Evolutionary conservation across 1,284 basidiomycete genomes (phyloP), one percentile per base, ranked within the genome.

Genomic region (Hemileia vastatrix): DNA sequence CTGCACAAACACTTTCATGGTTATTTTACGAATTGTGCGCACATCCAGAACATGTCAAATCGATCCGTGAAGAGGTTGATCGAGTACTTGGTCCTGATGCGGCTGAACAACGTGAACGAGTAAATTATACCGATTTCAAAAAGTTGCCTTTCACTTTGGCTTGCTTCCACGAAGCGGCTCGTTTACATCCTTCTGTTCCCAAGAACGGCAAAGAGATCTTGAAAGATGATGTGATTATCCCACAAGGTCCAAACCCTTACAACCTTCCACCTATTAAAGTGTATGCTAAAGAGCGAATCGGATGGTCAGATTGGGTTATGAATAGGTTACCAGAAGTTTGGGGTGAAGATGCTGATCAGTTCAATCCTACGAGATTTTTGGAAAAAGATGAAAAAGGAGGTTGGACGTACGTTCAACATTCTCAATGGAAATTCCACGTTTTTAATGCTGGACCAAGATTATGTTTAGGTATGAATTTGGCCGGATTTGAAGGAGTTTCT

Each of bases 251-350:
- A 5, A 68, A 61, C 15, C 66, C 67, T 1, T 52, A 62, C 19
- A 66, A 67, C 11, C 63, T 72, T 23, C 70, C 70, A n/a, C 65
- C 70, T 31, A 54, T 72, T 56, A 65, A 64, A 45, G 54, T 72
- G 18, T 66, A 69, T 15, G 65, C 64, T 6, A 67, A 67, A 18
- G 70, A 72, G 56, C 11, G 53, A 51, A 31, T 70, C 8, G 64
- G 61, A 36, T 72, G 70, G 70, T 69, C 66, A 32, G 71, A 72
- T 58, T 72, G 70, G 70, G 69, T 67, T 19, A 71, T 72, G 58
- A 66, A 64, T 4, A 62, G 71, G 8, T 65, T 67, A 45, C 67
- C 68, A 0, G 68, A 68, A 4, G 68, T 72, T 3, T 72, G 70
- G 70, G 71, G 71, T 1, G 64, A 49, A 15, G 66, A 67, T 63